phyloP scores from a whole-genome alignment of 805 yeast species.

The Wickerhamiella occidentalis region DNA sequence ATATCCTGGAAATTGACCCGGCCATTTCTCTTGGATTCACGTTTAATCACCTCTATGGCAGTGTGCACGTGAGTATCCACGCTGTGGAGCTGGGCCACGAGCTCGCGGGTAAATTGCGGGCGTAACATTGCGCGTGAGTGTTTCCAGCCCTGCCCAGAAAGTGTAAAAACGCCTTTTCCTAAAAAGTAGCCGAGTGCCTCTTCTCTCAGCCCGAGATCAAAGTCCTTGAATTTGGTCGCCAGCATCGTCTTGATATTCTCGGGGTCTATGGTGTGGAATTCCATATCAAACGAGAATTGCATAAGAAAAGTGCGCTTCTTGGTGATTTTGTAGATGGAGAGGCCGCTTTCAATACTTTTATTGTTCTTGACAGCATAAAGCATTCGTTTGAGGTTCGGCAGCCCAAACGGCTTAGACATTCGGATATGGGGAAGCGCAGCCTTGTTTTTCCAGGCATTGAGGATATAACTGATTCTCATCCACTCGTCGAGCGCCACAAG shows the following conservation, averaged over 20 bases:
- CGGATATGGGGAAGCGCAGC: neutral
- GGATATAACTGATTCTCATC: neutral
- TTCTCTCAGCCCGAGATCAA: slow-evolving; percentile 24
- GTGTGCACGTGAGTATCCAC: slow-evolving; percentile 23
- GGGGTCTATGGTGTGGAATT: slow-evolving; percentile 20
- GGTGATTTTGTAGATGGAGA: neutral
- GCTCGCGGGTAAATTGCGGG: slow-evolving; percentile 29
- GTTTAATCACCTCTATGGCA: slow-evolving; percentile 14
- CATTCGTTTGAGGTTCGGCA: slow-evolving; percentile 5
- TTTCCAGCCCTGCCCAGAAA: slow-evolving; percentile 28
- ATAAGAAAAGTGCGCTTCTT: neutral
- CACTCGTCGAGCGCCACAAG: neutral
- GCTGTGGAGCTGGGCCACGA: slow-evolving; percentile 24
- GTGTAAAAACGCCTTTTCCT: slow-evolving; percentile 30
- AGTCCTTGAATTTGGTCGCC: slow-evolving; percentile 26
- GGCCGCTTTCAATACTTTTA: neutral
- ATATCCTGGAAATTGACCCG: slow-evolving; percentile 17
- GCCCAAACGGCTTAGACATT: slow-evolving; percentile 8
- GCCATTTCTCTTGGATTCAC: slow-evolving; percentile 5
- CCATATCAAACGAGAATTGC: slow-evolving; percentile 12
- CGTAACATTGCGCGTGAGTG: slow-evolving; percentile 29
- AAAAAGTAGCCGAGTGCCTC: slow-evolving; percentile 24
- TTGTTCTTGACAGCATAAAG: neutral
- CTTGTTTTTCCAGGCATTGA: neutral
- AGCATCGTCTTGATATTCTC: slow-evolving; percentile 25